Base-by-base conservation (phyloP, 2,329 filamentous ascomycete genomes). In the Tothia fuscella region DNA sequence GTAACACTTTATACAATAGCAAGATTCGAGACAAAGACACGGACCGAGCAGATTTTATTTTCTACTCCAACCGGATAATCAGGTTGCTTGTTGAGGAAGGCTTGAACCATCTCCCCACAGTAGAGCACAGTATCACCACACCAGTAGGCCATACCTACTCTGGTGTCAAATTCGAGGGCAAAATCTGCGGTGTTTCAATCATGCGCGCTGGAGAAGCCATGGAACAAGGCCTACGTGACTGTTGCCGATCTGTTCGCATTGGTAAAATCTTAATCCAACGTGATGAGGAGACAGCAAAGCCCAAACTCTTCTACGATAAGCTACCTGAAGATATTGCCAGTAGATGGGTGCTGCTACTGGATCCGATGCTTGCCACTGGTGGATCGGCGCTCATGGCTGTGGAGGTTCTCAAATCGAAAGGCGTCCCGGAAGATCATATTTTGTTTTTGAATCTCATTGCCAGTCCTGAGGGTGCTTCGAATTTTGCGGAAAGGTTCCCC, bases 321-420 rank as follows among this genome's bases (percentile, higher is more conserved):
- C 73, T 98, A 28, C 91, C 91, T 5, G 81, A 86, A 57, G 91
- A 98, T 58, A 95, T 98, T 60, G 76, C 82, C 19, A 75, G 89
- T 42, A 72, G 91, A 60, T 98, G 91, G 88, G 89, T 95, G 26
- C 67, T 98, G 46, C 69, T 98, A 33, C 66, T 98, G 34, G 91
- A 98, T 58, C 91, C 91, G n/a, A 98, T 98, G 91, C 88, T 98
- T 64, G 91, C 91, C 44, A 98, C 91, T 51, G 88, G 86, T 51
- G 91, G 91, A 35, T 95, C 88, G 44, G 91, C 91, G 40, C 91
- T 87, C 44, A 93, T 98, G 84, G 91, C 91, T 22, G 88, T 96
- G 14, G 85, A 96, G 49, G 86, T 95, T 3, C 71, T 98, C 51
- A 93, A 84, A 58, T 79, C 79, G 29, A 80, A 84, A 49, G 91